phyloP scores from a whole-genome alignment of 345 rosid genomes.

The Acer campestre region DNA sequence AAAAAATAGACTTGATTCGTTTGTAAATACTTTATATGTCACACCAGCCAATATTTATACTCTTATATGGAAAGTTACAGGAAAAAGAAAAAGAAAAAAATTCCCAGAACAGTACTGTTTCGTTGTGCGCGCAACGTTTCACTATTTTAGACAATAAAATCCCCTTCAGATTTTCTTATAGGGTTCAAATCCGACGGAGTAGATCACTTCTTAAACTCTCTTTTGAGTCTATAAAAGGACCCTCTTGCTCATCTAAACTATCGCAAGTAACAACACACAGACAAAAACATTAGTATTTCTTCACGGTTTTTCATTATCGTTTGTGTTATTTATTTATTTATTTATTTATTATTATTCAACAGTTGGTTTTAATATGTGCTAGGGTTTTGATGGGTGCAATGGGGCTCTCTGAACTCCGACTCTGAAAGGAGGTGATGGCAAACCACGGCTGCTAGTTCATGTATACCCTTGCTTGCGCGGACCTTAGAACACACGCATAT shows the following conservation, averaged over 20 bases:
- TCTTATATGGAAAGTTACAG: constrained; percentile 4
- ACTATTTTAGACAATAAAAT: constrained; percentile 21
- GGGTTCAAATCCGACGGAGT: constrained; percentile 11
- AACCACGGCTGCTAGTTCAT: constrained; percentile 65
- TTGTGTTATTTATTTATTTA: background rate
- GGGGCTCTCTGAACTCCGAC: constrained; percentile 61
- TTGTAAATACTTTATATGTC: background rate
- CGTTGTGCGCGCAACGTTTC: background rate
- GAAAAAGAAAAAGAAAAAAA: constrained; percentile 12
- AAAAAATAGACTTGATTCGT: background rate
- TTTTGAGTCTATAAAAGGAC: constrained; percentile 33
- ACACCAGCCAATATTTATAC: constrained; percentile 8
- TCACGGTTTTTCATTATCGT: too few species aligned
- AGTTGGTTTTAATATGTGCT: background rate
- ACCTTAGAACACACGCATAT: constrained; percentile 16
- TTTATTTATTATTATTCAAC: background rate
- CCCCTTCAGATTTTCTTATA: background rate
- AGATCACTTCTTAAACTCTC: constrained; percentile 14
- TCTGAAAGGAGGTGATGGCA: constrained; percentile 50
- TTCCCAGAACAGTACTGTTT: constrained; percentile 14
- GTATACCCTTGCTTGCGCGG: constrained; percentile 47
- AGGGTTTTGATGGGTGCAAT: constrained; percentile 3
- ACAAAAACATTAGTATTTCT: background rate
- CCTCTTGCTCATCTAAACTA: background rate
- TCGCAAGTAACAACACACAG: background rate